Evolutionary conservation across 2,329 filamentous ascomycete species (phyloP).

Genomic region (Fusarium agapanthi): DNA sequence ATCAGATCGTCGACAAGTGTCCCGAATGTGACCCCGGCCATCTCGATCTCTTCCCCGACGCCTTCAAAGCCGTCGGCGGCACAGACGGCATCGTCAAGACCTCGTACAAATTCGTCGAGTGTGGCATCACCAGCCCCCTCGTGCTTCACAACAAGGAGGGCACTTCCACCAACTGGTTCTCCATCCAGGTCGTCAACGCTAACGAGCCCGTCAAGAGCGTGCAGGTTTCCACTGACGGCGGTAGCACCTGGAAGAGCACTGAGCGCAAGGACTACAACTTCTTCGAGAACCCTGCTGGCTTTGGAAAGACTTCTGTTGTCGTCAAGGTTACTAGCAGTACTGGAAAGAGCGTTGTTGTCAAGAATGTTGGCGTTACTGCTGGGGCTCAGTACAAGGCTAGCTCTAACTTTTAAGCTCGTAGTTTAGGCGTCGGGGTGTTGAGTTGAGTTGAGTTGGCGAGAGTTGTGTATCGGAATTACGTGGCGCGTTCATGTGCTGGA

Average conservation of each 20-base stretch:
- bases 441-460: too few relatives aligned
- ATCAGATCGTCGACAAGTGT: slow-evolving; percentile 56
- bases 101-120: slow-evolving; percentile 50
- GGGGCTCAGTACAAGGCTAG: slow-evolving; percentile 43
- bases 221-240: slow-evolving; percentile 69
- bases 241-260: slow-evolving; percentile 66
- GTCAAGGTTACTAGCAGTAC: slow-evolving; percentile 63
- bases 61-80: slow-evolving; percentile 50
- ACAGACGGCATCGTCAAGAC: slow-evolving; percentile 49
- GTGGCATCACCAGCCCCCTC: slow-evolving; percentile 53
- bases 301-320: slow-evolving; percentile 62
- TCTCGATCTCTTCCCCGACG: slow-evolving; percentile 56
- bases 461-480: background rate
- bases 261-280: slow-evolving; percentile 66
- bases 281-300: slow-evolving; percentile 68
- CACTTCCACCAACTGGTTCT: slow-evolving; percentile 53
- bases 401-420: slow-evolving; percentile 44
- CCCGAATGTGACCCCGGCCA: slow-evolving; percentile 52
- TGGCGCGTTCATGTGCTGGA: background rate
- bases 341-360: slow-evolving; percentile 61
- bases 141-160: slow-evolving; percentile 56
- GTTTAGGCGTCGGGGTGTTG: too few relatives aligned
- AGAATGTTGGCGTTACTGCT: slow-evolving; percentile 55
- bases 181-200: slow-evolving; percentile 69
- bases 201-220: slow-evolving; percentile 64